phyloP scores from a whole-genome alignment of 305 asterid genomes.

The Fraxinus sp. region DNA sequence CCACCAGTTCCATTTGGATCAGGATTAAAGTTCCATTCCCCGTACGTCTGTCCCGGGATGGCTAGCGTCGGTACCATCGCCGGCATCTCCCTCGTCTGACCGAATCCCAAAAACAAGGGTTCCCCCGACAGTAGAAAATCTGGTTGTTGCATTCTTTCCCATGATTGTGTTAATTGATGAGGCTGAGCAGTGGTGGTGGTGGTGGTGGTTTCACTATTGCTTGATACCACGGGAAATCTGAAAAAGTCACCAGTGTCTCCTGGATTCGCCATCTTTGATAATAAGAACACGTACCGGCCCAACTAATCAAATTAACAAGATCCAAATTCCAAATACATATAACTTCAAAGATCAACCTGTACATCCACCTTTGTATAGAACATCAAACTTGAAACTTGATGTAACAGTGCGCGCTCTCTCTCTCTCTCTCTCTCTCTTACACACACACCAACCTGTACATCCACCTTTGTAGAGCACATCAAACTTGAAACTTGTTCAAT shows the following conservation, averaged over 20 bases:
- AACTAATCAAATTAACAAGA: background rate
- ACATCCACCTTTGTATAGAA: background rate
- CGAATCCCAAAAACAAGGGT: slow-evolving; percentile 26
- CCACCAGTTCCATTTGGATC: slow-evolving; percentile 31
- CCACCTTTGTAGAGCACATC: background rate
- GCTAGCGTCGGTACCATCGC: slow-evolving; percentile 69
- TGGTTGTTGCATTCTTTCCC: slow-evolving; percentile 18
- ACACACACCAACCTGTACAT: background rate
- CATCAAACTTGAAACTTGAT: background rate
- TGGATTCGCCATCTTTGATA: slow-evolving; percentile 71
- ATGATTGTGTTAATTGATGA: slow-evolving; percentile 30
- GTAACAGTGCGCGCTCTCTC: slow-evolving; percentile 24
- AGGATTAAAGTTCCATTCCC: slow-evolving; percentile 27
- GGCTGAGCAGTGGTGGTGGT: background rate
- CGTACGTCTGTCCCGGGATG: slow-evolving; percentile 44
- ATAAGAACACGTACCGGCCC: slow-evolving; percentile 31
- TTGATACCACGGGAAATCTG: slow-evolving; percentile 27
- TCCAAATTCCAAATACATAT: background rate
- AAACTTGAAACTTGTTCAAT: slow-evolving; percentile 13
- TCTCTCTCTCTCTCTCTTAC: background rate
- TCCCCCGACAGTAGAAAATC: slow-evolving; percentile 40
- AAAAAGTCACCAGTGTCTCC: slow-evolving; percentile 38
- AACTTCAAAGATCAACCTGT: background rate
- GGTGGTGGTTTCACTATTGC: background rate
- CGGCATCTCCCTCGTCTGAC: slow-evolving; percentile 53